Conservation (phyloP, 2,329 filamentous ascomycete species). For the Trichoderma breve region DNA sequence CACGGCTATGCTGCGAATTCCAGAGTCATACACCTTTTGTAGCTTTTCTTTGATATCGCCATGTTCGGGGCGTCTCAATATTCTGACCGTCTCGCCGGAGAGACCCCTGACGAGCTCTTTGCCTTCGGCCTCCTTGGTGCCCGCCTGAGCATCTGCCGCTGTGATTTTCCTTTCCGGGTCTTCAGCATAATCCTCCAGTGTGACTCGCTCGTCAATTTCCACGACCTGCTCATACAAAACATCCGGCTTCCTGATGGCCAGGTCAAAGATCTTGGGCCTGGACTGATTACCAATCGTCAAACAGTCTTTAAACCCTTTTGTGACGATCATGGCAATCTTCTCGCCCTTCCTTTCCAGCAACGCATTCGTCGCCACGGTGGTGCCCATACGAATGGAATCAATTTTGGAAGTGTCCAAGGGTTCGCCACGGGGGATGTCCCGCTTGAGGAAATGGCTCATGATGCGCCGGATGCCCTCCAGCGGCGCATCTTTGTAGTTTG, state of each 20-base stretch:
- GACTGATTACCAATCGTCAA: slow-evolving; percentile 88
- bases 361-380: slow-evolving; percentile 91
- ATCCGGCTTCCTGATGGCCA: slow-evolving; percentile 83
- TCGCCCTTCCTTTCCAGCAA: slow-evolving; percentile 88
- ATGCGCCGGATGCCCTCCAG: slow-evolving; percentile 87
- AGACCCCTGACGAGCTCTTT: slow-evolving; percentile 66
- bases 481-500: slow-evolving; percentile 87
- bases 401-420: slow-evolving; percentile 79
- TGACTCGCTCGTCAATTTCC: slow-evolving; percentile 90
- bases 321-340: slow-evolving; percentile 82
- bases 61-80: slow-evolving; percentile 59
- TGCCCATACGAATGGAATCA: slow-evolving; percentile 92
- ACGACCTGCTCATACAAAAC: slow-evolving; percentile 81
- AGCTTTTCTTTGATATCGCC: slow-evolving; percentile 56
- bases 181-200: slow-evolving; percentile 87
- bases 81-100: slow-evolving; percentile 67
- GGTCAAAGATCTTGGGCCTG: slow-evolving; percentile 84
- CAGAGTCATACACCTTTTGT: slow-evolving; percentile 60
- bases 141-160: slow-evolving; percentile 53
- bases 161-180: slow-evolving; percentile 65
- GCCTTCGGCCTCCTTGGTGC: slow-evolving; percentile 45
- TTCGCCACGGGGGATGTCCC: slow-evolving; percentile 76
- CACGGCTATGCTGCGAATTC: slow-evolving; percentile 79
- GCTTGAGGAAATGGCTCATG: slow-evolving; percentile 71
- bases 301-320: slow-evolving; percentile 83